phyloP scores from a whole-genome alignment of 179 eudicot genomes.

The Silene coronaria region DNA sequence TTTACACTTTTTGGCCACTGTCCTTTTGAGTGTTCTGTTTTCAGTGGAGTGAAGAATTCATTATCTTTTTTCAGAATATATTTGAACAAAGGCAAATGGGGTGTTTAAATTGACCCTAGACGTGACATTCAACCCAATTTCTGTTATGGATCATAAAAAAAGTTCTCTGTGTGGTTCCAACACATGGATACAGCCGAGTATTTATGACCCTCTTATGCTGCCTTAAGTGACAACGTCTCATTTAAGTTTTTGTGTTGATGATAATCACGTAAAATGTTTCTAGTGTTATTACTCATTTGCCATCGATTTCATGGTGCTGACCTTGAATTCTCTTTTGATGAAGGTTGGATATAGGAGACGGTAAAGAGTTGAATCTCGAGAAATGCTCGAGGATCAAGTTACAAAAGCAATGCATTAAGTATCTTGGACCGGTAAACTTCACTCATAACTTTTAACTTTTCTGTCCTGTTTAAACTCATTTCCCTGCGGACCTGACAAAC shows the following conservation, averaged over 20 bases:
- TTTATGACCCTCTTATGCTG: too few relatives aligned
- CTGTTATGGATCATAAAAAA: too few relatives aligned
- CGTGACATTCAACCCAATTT: too few relatives aligned
- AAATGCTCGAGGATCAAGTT: conserved; percentile 58
- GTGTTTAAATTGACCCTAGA: too few relatives aligned
- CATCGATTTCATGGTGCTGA: background rate
- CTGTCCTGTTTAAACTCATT: background rate
- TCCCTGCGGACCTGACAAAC: too few relatives aligned
- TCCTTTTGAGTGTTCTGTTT: too few relatives aligned
- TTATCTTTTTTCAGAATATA: too few relatives aligned
- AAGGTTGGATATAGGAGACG: conserved; percentile 93
- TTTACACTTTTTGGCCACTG: too few relatives aligned
- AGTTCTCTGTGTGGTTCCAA: too few relatives aligned
- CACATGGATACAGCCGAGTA: too few relatives aligned
- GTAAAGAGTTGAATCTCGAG: conserved; percentile 69
- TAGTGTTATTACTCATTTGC: background rate
- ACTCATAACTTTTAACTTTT: background rate
- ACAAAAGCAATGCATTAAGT: conserved; percentile 77
- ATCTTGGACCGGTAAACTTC: conserved; percentile 67
- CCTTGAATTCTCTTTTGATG: conserved; percentile 13
- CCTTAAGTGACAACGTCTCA: background rate
- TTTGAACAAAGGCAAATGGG: too few relatives aligned
- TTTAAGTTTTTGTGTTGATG: background rate
- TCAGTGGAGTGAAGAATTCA: too few relatives aligned
- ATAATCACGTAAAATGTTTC: background rate